phyloP scores from a whole-genome alignment of 331 rosid species.

The Ulmus americana region DNA sequence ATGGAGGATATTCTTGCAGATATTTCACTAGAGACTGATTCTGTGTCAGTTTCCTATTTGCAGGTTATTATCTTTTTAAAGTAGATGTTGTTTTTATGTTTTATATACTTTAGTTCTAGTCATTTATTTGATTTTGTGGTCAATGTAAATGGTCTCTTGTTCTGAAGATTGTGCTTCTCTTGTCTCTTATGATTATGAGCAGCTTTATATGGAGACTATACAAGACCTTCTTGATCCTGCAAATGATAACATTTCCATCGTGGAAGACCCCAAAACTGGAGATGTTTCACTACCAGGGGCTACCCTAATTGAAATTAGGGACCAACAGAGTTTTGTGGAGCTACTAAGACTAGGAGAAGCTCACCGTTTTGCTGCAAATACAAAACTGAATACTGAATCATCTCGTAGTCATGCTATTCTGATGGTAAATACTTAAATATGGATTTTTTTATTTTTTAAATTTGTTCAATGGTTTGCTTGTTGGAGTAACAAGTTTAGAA shows the following conservation, averaged over 20 bases:
- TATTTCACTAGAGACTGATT: conserved; percentile 67
- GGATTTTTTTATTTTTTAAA: conserved; percentile 17
- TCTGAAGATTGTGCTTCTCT: conserved; percentile 3
- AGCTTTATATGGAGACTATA: conserved; percentile 98
- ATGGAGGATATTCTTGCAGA: conserved; percentile 90
- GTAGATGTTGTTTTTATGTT: conserved; percentile 14
- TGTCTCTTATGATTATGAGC: conserved; percentile 28
- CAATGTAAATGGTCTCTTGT: conserved; percentile 4
- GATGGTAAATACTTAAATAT: conserved; percentile 49
- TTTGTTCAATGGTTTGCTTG: neutral
- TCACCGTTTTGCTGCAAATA: conserved; percentile 95
- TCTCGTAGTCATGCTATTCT: conserved; percentile 98
- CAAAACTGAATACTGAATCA: conserved; percentile 90
- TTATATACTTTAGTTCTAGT: neutral
- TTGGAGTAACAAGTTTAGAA: neutral
- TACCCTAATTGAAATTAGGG: conserved; percentile 71
- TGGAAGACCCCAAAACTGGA: conserved; percentile 94
- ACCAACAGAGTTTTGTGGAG: conserved; percentile 77
- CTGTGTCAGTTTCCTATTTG: conserved; percentile 76
- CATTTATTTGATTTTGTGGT: neutral
- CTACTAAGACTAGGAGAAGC: conserved; percentile 87
- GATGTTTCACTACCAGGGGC: conserved; percentile 98
- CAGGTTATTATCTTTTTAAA: conserved; percentile 54
- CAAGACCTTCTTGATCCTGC: conserved; percentile 93
- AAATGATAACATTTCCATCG: conserved; percentile 79